Conservation (phyloP, 176 grass and related monocot species). For the Carex myosuroides region DNA sequence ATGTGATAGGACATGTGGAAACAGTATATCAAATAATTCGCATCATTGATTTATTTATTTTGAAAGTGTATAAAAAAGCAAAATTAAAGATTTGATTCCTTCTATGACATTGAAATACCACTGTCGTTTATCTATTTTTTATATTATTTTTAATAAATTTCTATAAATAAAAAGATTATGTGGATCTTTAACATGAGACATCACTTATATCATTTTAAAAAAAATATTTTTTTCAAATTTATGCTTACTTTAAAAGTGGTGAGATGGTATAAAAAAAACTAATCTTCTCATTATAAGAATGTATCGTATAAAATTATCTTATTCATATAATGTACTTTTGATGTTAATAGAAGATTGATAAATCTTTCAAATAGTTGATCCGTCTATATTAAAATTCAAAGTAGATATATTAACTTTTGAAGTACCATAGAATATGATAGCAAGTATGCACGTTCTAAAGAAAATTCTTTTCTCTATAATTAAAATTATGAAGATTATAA, state of each 20-base stretch:
- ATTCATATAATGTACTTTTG: background rate
- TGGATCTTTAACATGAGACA: background rate
- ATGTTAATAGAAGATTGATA: background rate
- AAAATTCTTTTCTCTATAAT: background rate
- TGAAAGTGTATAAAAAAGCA: too few species aligned
- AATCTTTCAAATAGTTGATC: background rate
- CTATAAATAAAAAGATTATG: background rate
- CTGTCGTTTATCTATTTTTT: too few species aligned
- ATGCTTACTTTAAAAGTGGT: background rate
- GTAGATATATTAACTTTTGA: background rate
- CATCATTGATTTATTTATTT: too few species aligned
- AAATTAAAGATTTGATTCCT: too few species aligned
- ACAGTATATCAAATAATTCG: too few species aligned
- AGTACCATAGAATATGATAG: background rate
- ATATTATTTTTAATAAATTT: too few species aligned
- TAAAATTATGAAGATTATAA: background rate
- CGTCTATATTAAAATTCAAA: background rate
- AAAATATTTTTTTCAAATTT: too few species aligned
- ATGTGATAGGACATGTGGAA: too few species aligned
- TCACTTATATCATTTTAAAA: background rate
- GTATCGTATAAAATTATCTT: background rate
- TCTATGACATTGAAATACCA: too few species aligned
- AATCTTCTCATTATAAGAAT: background rate
- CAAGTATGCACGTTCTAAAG: background rate
- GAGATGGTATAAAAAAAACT: background rate